Conservation (phyloP, 1,284 basidiomycete genomes). For the Trichosporon sp. region DNA sequence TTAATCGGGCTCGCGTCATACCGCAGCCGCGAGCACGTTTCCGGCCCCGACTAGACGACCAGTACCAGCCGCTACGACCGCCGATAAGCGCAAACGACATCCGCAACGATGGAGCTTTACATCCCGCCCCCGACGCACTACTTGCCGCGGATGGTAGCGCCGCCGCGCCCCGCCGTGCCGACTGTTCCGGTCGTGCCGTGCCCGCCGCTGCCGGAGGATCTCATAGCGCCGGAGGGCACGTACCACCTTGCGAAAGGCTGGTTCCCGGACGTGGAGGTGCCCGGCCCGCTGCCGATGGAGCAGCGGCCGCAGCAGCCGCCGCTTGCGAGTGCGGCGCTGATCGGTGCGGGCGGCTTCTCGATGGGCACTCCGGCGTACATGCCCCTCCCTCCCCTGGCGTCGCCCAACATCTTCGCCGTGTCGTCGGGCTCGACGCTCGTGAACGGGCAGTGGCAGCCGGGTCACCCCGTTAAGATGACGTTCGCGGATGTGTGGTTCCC, state of each 20-base stretch:
- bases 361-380: slow-evolving; percentile 16
- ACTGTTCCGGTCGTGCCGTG: slow-evolving; percentile 40
- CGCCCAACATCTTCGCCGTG: slow-evolving; percentile 26
- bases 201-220: slow-evolving; percentile 33
- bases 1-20: neutral
- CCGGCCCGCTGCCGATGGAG: slow-evolving; percentile 29
- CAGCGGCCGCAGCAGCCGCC: slow-evolving; percentile 8
- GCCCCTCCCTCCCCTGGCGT: slow-evolving; percentile 16
- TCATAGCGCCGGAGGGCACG: slow-evolving; percentile 44
- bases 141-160: slow-evolving; percentile 29
- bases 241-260: slow-evolving; percentile 32
- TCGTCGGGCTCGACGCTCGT: slow-evolving; percentile 36
- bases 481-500: slow-evolving; percentile 44
- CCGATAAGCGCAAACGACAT: neutral
- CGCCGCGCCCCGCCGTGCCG: slow-evolving; percentile 34
- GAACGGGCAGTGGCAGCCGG: slow-evolving; percentile 42
- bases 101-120: slow-evolving; percentile 34
- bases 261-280: slow-evolving; percentile 40
- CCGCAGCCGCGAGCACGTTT: neutral
- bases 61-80: neutral
- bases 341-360: slow-evolving; percentile 26
- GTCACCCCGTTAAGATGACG: slow-evolving; percentile 31
- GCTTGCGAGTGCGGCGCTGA: slow-evolving; percentile 25
- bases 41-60: neutral
- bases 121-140: slow-evolving; percentile 34